A percentile compares a stretch with the other conserved stretches of the same genome.
Evolutionary conservation across 2,329 filamentous ascomycete genomes (phyloP).

Genomic region (Pestalotiopsis sp.): DNA sequence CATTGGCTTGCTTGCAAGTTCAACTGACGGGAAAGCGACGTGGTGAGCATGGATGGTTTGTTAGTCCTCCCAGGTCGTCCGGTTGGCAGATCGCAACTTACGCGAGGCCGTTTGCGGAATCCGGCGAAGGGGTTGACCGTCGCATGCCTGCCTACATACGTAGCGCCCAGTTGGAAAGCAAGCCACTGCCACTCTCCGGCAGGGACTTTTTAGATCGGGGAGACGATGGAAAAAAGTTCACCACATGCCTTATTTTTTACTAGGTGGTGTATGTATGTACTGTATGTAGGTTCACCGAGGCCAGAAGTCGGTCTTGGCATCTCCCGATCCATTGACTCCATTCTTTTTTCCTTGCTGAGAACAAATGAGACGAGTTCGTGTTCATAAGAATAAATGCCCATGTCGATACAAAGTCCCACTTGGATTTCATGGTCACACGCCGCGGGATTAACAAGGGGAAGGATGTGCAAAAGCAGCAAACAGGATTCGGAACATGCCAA

Average conservation of each 20-base stretch:
- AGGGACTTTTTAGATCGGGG: background rate
- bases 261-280: background rate
- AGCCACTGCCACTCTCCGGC: background rate
- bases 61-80: background rate
- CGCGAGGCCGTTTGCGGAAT: constrained; percentile 4
- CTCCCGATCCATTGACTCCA: background rate
- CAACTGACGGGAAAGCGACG: background rate
- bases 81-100: constrained; percentile 11
- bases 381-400: background rate
- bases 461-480: background rate
- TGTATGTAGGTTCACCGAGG: background rate
- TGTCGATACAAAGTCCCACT: background rate
- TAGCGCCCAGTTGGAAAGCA: background rate
- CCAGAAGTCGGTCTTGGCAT: background rate
- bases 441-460: background rate
- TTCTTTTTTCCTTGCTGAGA: background rate
- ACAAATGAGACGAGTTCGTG: constrained; percentile 4
- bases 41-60: background rate
- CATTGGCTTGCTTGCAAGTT: background rate
- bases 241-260: background rate
- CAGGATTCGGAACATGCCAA: background rate
- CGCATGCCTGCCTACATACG: background rate
- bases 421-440: background rate
- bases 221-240: background rate
- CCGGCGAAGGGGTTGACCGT: background rate